These are phyloP conservation scores for Gleditsia sinensis DNA, from an alignment of 306 rosid genomes.

Conservation along the genomic window DNA sequence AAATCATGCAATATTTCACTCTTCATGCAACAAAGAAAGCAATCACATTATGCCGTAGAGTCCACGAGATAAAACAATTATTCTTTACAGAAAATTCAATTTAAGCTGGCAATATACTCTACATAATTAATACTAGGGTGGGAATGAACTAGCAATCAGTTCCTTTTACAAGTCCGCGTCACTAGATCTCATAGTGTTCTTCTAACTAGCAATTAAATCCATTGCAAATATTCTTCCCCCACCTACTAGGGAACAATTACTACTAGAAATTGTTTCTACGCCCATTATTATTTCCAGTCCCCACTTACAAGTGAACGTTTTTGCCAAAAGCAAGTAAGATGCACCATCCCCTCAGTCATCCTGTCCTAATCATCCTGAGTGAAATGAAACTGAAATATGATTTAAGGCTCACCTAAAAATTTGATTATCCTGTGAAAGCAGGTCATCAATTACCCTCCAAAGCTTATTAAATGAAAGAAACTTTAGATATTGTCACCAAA, in stretches of 20 bases:
- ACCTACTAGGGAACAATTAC: background rate
- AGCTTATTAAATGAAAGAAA: background rate
- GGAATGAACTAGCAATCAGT: conserved; percentile 16
- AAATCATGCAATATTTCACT: conserved; percentile 12
- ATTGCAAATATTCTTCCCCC: background rate
- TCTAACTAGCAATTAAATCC: conserved; percentile 9
- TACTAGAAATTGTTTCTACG: background rate
- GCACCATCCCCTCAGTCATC: background rate
- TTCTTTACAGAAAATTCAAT: conserved; percentile 10
- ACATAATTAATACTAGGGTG: background rate
- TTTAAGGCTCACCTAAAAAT: background rate
- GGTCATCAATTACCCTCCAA: background rate
- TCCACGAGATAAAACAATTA: conserved; percentile 8
- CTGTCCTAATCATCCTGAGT: background rate
- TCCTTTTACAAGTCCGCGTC: conserved; percentile 10
- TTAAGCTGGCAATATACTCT: conserved; percentile 8
- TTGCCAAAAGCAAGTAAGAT: conserved; percentile 7
- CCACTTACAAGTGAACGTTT: background rate
- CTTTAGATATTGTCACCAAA: background rate
- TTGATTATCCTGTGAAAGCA: conserved; percentile 17
- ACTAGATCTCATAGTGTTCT: background rate
- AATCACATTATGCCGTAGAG: background rate
- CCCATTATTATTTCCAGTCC: background rate
- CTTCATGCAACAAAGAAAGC: conserved; percentile 23
- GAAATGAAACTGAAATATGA: background rate